Evolutionary conservation across 148 eudicot genomes (phyloP).

Genomic region (Linanthus parryae): DNA sequence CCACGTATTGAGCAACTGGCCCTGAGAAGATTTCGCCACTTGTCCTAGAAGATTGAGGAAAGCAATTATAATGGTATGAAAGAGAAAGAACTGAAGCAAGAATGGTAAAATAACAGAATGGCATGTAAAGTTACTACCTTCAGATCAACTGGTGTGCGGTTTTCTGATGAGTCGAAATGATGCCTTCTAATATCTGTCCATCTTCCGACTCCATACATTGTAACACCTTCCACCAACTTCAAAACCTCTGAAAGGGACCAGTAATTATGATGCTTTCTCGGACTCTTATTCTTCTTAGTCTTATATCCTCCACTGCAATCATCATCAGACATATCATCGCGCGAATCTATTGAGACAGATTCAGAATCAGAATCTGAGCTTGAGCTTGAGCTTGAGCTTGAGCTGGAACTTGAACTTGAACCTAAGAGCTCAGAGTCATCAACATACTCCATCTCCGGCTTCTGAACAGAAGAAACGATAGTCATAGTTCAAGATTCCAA

Average conservation of each 20-base stretch:
- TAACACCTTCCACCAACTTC: constrained; percentile 25
- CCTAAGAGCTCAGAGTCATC: constrained; percentile 6
- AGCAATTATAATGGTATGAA: not conserved
- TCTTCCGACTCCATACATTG: constrained; percentile 24
- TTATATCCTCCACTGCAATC: constrained; percentile 8
- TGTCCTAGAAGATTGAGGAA: constrained; percentile 17
- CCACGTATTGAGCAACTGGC: constrained; percentile 12
- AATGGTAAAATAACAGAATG: not conserved
- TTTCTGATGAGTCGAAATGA: constrained; percentile 17
- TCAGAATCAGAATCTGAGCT: constrained; percentile 12
- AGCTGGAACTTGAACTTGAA: not conserved
- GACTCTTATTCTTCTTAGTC: constrained; percentile 9
- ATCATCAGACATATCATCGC: constrained; percentile 8
- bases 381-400: too few relatives aligned
- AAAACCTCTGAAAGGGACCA: constrained; percentile 24
- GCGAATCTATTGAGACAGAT: constrained; percentile 6
- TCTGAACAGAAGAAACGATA: constrained; percentile 7
- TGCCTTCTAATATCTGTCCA: constrained; percentile 20
- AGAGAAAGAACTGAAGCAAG: not conserved
- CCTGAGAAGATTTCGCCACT: constrained; percentile 30
- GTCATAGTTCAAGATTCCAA: not conserved
- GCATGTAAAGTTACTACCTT: constrained; percentile 10
- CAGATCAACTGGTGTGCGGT: constrained; percentile 26
- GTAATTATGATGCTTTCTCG: constrained; percentile 20
- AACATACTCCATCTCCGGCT: not conserved